phyloP scores from a whole-genome alignment of 1,139 yeast genomes.

The Diutina neorugosa region DNA sequence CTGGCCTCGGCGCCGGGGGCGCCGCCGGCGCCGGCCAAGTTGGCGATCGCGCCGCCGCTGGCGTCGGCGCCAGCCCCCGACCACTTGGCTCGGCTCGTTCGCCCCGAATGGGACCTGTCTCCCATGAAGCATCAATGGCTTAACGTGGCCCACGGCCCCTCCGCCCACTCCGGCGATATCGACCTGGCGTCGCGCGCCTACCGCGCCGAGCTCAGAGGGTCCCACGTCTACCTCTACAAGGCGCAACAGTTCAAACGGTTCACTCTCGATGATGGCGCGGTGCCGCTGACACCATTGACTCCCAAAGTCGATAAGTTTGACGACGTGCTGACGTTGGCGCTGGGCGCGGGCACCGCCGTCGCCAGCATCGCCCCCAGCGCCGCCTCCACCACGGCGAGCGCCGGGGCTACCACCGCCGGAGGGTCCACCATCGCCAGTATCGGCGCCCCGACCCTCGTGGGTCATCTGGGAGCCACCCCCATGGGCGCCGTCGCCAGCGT shows the following conservation, averaged over 20 bases:
- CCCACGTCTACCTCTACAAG: constrained; percentile 44
- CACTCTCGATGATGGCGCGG: background rate
- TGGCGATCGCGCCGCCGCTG: background rate
- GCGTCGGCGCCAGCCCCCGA: background rate
- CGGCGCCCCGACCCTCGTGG: background rate
- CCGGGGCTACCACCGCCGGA: background rate
- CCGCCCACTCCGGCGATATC: constrained; percentile 15
- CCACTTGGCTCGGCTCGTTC: constrained; percentile 11
- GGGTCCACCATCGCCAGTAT: background rate
- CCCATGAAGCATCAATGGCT: constrained; percentile 29
- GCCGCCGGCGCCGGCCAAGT: background rate
- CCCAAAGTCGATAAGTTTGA: background rate
- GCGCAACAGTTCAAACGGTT: constrained; percentile 11
- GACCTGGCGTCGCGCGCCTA: constrained; percentile 10
- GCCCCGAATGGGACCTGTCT: constrained; percentile 23
- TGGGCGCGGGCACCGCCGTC: background rate
- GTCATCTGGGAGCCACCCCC: background rate
- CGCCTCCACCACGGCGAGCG: background rate
- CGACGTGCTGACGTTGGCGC: background rate
- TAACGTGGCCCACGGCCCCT: constrained; percentile 27
- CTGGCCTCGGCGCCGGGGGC: background rate
- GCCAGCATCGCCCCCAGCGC: constrained; percentile 1
- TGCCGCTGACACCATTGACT: background rate
- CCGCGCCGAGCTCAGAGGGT: constrained; percentile 57
- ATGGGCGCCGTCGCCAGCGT: background rate